Conservation (phyloP, 257 asterid genomes). For the Plantago elongata region DNA sequence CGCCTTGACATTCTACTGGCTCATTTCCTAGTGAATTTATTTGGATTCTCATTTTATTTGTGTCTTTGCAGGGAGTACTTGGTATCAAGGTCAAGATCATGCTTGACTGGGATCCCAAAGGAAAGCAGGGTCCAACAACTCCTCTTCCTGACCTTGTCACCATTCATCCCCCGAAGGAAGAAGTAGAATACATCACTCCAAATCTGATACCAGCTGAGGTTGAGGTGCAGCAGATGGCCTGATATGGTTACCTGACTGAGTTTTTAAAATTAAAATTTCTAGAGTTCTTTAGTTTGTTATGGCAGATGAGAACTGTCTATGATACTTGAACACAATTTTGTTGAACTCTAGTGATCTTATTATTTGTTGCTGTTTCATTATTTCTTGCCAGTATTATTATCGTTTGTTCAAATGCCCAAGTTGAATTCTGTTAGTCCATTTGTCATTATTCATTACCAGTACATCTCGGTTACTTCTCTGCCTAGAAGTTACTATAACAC, state of each 20-base stretch:
- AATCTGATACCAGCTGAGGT: constrained; percentile 21
- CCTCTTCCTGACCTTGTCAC: constrained; percentile 35
- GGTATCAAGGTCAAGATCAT: constrained; percentile 38
- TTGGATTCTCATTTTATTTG: not conserved
- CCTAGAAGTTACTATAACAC: too few relatives aligned
- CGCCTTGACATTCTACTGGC: too few relatives aligned
- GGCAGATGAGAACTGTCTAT: constrained; percentile 14
- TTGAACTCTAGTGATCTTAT: not conserved
- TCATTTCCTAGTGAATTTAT: not conserved
- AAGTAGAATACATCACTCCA: constrained; percentile 20
- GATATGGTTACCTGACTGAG: not conserved
- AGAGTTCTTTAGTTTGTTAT: constrained; percentile 4
- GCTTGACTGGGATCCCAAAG: constrained; percentile 40
- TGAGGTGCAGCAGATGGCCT: constrained; percentile 22
- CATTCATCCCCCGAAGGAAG: constrained; percentile 33
- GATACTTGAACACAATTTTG: not conserved
- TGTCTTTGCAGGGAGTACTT: constrained; percentile 23
- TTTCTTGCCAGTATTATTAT: not conserved
- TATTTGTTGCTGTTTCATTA: constrained; percentile 10
- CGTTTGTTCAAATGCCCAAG: not conserved
- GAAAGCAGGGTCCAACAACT: constrained; percentile 32
- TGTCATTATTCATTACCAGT: not conserved
- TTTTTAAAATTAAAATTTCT: not conserved
- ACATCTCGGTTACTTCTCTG: too few relatives aligned
- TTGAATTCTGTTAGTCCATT: not conserved